Conservation (phyloP, 169 alveolate species). For the Plasmodium malariae region DNA sequence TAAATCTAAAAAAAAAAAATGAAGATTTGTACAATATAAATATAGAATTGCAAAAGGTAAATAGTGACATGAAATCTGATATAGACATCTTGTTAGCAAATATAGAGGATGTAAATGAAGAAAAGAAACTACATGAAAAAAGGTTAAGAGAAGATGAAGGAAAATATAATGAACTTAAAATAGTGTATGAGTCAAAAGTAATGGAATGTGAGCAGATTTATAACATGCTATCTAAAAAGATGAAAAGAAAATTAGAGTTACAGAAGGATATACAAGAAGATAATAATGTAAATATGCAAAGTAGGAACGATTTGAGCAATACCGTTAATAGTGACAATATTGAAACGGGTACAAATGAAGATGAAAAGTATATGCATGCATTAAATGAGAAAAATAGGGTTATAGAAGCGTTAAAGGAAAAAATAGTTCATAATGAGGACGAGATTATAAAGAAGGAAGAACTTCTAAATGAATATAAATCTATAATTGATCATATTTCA, state of each 20-base stretch:
- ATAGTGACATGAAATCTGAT: conserved; percentile 56
- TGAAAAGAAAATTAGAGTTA: conserved; percentile 35
- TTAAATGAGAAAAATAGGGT: conserved; percentile 33
- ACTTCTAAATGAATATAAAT: conserved; percentile 47
- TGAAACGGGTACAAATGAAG: not conserved
- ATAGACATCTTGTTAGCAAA: conserved; percentile 47
- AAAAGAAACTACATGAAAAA: conserved; percentile 18
- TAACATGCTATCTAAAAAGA: conserved; percentile 7
- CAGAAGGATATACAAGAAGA: not conserved
- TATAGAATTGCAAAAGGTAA: conserved; percentile 34
- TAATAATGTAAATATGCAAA: not conserved
- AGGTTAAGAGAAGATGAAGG: not conserved
- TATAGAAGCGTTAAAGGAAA: conserved; percentile 29
- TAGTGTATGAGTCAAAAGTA: conserved; percentile 27
- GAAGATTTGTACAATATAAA: conserved; percentile 31
- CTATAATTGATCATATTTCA: conserved; percentile 19
- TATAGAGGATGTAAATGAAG: conserved; percentile 47
- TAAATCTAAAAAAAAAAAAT: conserved; percentile 31
- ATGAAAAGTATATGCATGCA: not conserved
- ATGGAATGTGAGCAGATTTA: conserved; percentile 23
- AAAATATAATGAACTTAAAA: conserved; percentile 51
- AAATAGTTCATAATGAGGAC: conserved; percentile 17
- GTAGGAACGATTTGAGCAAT: not conserved
- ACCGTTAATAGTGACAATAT: not conserved
- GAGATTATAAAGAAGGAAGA: conserved; percentile 43